These are phyloP conservation scores for Mycena indigotica DNA, from an alignment of 768 basidiomycete species.

Conservation along the genomic window DNA sequence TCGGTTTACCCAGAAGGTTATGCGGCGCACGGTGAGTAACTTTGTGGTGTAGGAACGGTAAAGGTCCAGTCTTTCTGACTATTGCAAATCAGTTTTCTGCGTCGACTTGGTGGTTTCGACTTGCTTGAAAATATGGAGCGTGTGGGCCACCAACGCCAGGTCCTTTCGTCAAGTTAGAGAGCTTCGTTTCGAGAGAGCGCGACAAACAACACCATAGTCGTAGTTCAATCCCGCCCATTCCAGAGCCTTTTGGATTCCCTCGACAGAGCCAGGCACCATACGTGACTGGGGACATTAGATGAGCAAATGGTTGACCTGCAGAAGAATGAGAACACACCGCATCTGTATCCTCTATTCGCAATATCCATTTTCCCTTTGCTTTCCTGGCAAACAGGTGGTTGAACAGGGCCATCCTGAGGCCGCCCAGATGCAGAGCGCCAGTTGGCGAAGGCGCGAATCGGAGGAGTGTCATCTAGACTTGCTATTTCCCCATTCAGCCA, in stretches of 20 bases:
- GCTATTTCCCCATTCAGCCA: not conserved
- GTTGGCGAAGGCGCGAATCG: conserved; percentile 98
- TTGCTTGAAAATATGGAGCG: conserved; percentile 86
- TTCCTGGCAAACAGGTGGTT: conserved; percentile 87
- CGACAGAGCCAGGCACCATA: conserved; percentile 81
- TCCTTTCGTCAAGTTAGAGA: conserved; percentile 48
- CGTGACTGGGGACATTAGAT: conserved; percentile 56
- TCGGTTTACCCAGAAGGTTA: not conserved
- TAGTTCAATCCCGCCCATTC: conserved; percentile 91
- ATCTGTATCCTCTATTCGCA: conserved; percentile 96
- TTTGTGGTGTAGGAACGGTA: conserved; percentile 75
- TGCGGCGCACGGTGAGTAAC: conserved; percentile 68
- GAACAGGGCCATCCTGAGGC: conserved; percentile 90
- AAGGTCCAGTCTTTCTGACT: conserved; percentile 89
- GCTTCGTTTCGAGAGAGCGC: conserved; percentile 28
- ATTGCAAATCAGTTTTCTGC: conserved; percentile 12
- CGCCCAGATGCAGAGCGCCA: conserved; percentile 91
- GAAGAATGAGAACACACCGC: conserved; percentile 51
- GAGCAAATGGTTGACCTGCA: not conserved
- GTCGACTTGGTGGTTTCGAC: not conserved
- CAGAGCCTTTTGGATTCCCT: conserved; percentile 73
- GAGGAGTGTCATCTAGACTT: conserved; percentile 55
- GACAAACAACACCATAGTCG: conserved; percentile 69
- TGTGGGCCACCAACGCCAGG: conserved; percentile 76
- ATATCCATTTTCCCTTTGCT: conserved; percentile 83